Conservation (phyloP, 2,329 filamentous ascomycete species). For the Chaetomiaceae sp. region DNA sequence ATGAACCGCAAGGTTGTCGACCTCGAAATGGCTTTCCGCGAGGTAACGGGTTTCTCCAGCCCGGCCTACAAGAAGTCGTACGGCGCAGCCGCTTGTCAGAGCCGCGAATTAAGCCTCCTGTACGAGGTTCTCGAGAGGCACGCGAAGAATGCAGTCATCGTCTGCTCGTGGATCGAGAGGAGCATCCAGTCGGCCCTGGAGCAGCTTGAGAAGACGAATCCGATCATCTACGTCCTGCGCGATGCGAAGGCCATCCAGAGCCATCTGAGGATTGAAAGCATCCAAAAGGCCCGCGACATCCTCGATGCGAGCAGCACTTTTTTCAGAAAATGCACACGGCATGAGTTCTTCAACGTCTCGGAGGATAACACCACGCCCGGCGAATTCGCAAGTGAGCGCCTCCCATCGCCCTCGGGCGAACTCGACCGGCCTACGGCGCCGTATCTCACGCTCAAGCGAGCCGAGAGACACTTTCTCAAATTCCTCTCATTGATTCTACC, state of each 20-base stretch:
- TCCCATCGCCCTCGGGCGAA: constrained; percentile 28
- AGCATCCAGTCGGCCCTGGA: constrained; percentile 55
- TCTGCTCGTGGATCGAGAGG: constrained; percentile 67
- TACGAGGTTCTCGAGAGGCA: constrained; percentile 56
- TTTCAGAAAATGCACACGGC: constrained; percentile 63
- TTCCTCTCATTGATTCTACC: constrained; percentile 60
- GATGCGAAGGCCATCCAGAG: constrained; percentile 60
- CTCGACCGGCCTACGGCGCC: constrained; percentile 45
- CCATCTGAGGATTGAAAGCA: constrained; percentile 54
- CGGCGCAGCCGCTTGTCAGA: constrained; percentile 58
- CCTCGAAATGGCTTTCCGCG: constrained; percentile 62
- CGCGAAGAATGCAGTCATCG: constrained; percentile 59
- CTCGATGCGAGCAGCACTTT: constrained; percentile 53
- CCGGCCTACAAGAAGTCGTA: constrained; percentile 59
- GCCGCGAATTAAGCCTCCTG: constrained; percentile 58
- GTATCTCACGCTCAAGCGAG: constrained; percentile 62
- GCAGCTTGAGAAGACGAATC: constrained; percentile 59
- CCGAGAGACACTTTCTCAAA: constrained; percentile 64
- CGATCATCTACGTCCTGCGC: constrained; percentile 65
- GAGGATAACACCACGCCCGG: constrained; percentile 41
- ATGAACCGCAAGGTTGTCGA: constrained; percentile 65
- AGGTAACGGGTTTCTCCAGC: constrained; percentile 57
- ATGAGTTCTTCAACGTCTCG: constrained; percentile 72
- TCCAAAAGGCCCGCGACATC: constrained; percentile 53
- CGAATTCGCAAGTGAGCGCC: constrained; percentile 9